Base-by-base conservation (phyloP, 768 basidiomycete species). In the Hydnomerulius pinastri region DNA sequence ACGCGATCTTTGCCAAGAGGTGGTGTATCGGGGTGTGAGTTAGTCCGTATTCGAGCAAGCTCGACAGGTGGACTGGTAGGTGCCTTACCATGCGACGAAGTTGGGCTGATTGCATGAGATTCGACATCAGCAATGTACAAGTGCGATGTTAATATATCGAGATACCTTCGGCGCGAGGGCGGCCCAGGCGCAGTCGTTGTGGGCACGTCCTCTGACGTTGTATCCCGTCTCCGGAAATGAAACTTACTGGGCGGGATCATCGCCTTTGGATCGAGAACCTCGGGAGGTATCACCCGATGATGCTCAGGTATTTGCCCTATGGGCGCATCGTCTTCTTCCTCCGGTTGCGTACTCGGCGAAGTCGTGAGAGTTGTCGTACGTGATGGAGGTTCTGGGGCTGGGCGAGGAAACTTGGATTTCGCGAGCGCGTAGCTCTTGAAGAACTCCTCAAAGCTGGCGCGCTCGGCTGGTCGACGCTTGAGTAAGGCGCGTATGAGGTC, bases 371-470 rank as follows among this genome's bases (percentile, higher is more conserved):
- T 36, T 4, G 53, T 46, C n/a, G 43, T 30, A 7, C 55, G 63
- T 2, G 32, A 56, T 15, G 53, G 29, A 43, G 48, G 36, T 56
- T 61, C 21, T 12, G 57, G 43, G 15, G 30, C 49, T 6, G 83
- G 81, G 38, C 83, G 72, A 6, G 86, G 83, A 61, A 91, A 91
- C 71, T 86, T 92, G 32, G 81, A 86, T 64, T 86, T 89, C 23
- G 79, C 84, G 57, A 89, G 73, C 29, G 87, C 93, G 27, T 77
- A 78, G 56, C 89, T 91, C 44, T 78, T 77, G 66, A 99, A 99
- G 71, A 97, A 98, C 35, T 94, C 91, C 11, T 95, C 90, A 53
- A 95, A 99, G 48, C 79, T 85, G 20, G 92, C 87, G 2, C 96
- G 78, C 64, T 97, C 90, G 0, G 76, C 78, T 0, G 97, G 94